A percentile compares a stretch with the other conserved stretches of the same genome.
phyloP scores from a whole-genome alignment of 2,329 filamentous ascomycete genomes.

The Xylaria sp. region DNA sequence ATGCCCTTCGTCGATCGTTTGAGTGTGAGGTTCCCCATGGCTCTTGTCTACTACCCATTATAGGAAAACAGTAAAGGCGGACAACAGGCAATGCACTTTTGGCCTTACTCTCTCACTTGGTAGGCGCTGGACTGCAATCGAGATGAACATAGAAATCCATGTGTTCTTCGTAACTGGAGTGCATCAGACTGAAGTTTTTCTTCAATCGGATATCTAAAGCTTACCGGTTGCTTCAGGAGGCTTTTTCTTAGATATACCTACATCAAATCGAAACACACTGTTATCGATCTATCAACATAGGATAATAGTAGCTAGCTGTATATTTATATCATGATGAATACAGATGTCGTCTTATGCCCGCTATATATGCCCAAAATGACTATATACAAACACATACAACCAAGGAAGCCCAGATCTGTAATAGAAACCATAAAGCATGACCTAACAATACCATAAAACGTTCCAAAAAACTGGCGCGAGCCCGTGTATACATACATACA shows the following conservation, averaged over 20 bases:
- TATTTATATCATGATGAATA: not conserved
- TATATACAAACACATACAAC: not conserved
- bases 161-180: too few relatives aligned
- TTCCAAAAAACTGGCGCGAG: not conserved
- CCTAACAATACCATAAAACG: not conserved
- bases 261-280: too few relatives aligned
- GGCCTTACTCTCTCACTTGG: too few relatives aligned
- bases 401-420: not conserved
- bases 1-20: not conserved
- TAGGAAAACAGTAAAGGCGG: too few relatives aligned
- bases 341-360: not conserved
- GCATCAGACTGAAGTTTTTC: not conserved
- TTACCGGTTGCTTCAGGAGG: not conserved
- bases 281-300: too few relatives aligned
- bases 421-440: not conserved
- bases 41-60: too few relatives aligned
- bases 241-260: too few relatives aligned
- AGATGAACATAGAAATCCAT: too few relatives aligned
- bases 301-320: not conserved
- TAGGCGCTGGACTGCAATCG: too few relatives aligned
- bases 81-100: too few relatives aligned
- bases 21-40: not conserved
- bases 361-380: not conserved
- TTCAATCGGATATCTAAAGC: not conserved
- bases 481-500: too few relatives aligned